Conservation (phyloP, 805 yeast species). For the Brettanomyces naardenensis region DNA sequence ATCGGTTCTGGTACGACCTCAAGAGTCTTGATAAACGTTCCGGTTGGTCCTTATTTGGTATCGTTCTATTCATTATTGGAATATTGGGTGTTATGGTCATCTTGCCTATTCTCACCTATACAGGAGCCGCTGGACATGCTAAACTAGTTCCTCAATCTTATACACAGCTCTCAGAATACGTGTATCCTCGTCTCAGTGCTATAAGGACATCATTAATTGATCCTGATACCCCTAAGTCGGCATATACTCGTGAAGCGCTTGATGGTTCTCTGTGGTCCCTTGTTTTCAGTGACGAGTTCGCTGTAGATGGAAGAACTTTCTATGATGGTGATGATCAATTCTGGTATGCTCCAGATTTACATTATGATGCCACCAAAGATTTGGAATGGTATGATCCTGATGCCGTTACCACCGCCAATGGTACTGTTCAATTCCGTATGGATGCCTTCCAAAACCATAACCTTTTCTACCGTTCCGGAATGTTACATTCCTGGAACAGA, state of each 20-base stretch:
- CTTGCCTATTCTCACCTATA: conserved; percentile 75
- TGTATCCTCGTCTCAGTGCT: conserved; percentile 49
- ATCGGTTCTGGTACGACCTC: conserved; percentile 56
- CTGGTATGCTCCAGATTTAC: conserved; percentile 77
- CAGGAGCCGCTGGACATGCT: conserved; percentile 36
- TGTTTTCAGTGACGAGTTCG: conserved; percentile 88
- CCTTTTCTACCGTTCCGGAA: conserved; percentile 78
- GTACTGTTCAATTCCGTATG: conserved; percentile 59
- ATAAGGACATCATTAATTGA: conserved; percentile 58
- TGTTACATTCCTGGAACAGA: conserved; percentile 90
- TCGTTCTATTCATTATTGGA: conserved; percentile 51
- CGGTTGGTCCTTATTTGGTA: conserved; percentile 51
- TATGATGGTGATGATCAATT: conserved; percentile 89
- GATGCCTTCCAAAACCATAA: conserved; percentile 80
- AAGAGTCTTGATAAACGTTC: conserved; percentile 61
- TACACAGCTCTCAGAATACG: conserved; percentile 44
- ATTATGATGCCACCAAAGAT: conserved; percentile 83
- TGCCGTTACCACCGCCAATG: conserved; percentile 70
- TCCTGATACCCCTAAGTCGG: conserved; percentile 56
- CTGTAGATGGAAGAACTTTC: conserved; percentile 82
- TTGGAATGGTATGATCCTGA: conserved; percentile 96
- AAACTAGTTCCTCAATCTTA: conserved; percentile 19
- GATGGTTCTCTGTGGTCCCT: conserved; percentile 66
- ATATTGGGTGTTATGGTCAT: conserved; percentile 64
- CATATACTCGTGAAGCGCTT: conserved; percentile 38